Percentiles rank a stretch among this genome's conserved stretches.
Evolutionary conservation across 2,329 filamentous ascomycete species (phyloP).

Genomic region (Allantophomopsis cytisporea): DNA sequence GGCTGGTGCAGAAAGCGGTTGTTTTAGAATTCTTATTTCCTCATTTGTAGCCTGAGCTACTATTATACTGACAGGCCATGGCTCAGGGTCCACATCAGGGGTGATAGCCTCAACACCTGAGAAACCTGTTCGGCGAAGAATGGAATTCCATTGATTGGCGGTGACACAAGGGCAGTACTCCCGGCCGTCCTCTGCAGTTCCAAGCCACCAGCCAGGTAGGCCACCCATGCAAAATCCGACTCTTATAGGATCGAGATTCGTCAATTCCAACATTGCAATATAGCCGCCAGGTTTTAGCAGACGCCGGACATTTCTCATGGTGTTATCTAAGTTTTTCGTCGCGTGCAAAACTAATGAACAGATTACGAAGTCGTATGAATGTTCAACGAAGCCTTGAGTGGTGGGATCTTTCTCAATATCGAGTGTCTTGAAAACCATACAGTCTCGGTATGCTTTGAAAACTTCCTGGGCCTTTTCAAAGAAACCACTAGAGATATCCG

Average conservation of each 20-base stretch:
- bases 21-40: constrained; percentile 12
- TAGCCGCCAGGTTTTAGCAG: constrained; percentile 30
- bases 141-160: constrained; percentile 15
- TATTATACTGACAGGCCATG: constrained; percentile 12
- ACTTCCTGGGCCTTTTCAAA: constrained; percentile 18
- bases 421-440: constrained; percentile 20
- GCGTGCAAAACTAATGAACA: constrained; percentile 24
- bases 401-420: constrained; percentile 17
- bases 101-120: constrained; percentile 15
- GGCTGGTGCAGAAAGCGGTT: constrained; percentile 9
- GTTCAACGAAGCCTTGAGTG: constrained; percentile 18
- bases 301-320: constrained; percentile 18
- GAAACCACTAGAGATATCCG: constrained; percentile 16
- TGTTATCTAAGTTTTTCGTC: constrained; percentile 15
- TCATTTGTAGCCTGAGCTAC: constrained; percentile 20
- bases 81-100: constrained; percentile 1
- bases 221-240: no score
- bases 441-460: constrained; percentile 9
- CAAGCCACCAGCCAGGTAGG: constrained; percentile 8
- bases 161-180: no score
- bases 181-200: constrained; percentile 5
- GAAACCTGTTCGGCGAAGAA: constrained; percentile 14
- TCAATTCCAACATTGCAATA: no score
- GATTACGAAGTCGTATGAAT: constrained; percentile 24
- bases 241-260: no score